These are phyloP conservation scores for Kluyveromyces sp. DNA, from an alignment of 1,139 yeast species.

Conservation along the genomic window DNA sequence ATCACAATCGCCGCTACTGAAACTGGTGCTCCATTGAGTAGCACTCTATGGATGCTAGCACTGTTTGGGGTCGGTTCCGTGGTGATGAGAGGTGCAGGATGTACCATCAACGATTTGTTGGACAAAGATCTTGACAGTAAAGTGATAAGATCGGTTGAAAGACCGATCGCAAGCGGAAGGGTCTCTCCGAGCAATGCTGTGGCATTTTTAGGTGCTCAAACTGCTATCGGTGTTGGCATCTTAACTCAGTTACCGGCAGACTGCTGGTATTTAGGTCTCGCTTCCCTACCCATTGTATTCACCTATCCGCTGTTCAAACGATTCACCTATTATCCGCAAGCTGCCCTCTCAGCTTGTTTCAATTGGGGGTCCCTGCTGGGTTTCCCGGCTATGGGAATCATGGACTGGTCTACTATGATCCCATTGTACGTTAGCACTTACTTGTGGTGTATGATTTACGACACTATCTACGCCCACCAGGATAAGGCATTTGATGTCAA, in stretches of 20 bases:
- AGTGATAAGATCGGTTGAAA: constrained; percentile 78
- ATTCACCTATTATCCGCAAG: constrained; percentile 92
- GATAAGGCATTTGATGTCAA: constrained; percentile 79
- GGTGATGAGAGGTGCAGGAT: constrained; percentile 96
- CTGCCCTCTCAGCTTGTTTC: constrained; percentile 71
- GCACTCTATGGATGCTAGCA: constrained; percentile 51
- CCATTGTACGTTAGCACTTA: constrained; percentile 74
- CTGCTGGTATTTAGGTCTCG: constrained; percentile 77
- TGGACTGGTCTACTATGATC: constrained; percentile 65
- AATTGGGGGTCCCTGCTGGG: constrained; percentile 95
- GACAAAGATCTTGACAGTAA: constrained; percentile 78
- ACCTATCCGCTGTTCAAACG: constrained; percentile 91
- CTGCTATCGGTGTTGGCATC: constrained; percentile 69
- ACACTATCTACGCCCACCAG: constrained; percentile 95
- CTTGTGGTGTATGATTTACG: constrained; percentile 93
- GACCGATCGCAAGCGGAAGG: constrained; percentile 89
- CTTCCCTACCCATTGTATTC: constrained; percentile 71
- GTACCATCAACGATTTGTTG: constrained; percentile 85
- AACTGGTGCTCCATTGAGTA: constrained; percentile 57
- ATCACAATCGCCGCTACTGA: constrained; percentile 69
- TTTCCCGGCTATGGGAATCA: constrained; percentile 90
- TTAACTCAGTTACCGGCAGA: constrained; percentile 67
- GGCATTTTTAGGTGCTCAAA: constrained; percentile 63
- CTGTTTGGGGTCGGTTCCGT: constrained; percentile 79
- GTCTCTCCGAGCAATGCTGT: constrained; percentile 68